phyloP scores from a whole-genome alignment of 2,329 filamentous ascomycete species.

The Neofusicoccum laricinum region DNA sequence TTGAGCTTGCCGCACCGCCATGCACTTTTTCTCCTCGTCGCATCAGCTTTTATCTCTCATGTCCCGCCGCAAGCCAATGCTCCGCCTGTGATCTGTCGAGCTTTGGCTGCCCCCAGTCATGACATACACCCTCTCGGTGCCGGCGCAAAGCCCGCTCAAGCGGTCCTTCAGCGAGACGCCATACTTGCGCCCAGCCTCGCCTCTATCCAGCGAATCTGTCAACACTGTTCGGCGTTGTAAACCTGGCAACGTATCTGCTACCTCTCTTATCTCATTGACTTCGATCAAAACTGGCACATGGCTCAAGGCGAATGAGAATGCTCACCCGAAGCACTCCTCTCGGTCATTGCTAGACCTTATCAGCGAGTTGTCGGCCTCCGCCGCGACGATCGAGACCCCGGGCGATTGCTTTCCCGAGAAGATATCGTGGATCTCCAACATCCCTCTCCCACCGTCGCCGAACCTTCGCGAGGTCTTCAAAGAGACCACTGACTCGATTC shows the following conservation, averaged over 20 bases:
- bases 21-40: not conserved
- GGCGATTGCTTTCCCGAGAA: constrained; percentile 3
- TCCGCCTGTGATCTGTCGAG: constrained; percentile 11
- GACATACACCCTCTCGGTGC: constrained; percentile 40
- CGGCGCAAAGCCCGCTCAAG: constrained; percentile 38
- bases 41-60: constrained; percentile 13
- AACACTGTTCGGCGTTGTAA: constrained; percentile 17
- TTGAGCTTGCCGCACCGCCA: constrained; percentile 5
- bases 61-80: not conserved
- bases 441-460: constrained; percentile 15
- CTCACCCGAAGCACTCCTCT: constrained; percentile 28
- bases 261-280: constrained; percentile 32
- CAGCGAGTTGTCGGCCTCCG: constrained; percentile 20
- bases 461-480: constrained; percentile 7
- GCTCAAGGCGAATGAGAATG: constrained; percentile 31
- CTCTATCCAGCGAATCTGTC: constrained; percentile 20
- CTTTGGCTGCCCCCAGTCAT: constrained; percentile 22
- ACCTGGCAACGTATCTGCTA: constrained; percentile 27
- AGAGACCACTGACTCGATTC: constrained; percentile 7
- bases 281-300: constrained; percentile 26
- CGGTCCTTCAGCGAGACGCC: constrained; percentile 41
- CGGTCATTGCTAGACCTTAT: constrained; percentile 33
- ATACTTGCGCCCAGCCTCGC: constrained; percentile 34
- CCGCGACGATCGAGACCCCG: not conserved
- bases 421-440: constrained; percentile 5